Base-by-base conservation (phyloP, 192 early-diverging fungal genomes). In the Coemansia erecta region DNA sequence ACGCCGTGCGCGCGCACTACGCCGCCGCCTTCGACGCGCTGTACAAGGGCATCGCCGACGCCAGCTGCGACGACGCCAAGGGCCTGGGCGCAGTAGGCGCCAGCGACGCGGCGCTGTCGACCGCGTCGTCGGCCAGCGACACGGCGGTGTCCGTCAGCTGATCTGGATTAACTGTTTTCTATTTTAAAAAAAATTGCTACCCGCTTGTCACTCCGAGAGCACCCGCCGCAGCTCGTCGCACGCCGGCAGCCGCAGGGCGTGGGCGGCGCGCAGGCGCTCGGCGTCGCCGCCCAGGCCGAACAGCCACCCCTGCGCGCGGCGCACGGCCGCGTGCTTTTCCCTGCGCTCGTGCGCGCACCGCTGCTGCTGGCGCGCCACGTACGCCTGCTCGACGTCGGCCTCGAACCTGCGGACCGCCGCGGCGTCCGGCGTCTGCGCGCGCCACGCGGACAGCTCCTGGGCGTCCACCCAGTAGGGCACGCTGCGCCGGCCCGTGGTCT, bases 381-480 rank as follows among this genome's bases (percentile, higher is more conserved):
- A 94, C 54, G 85, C 77, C 0, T 60, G 41, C 70, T 94, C 90
- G 39, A 98, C 84, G 1, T 83, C 76, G 11, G 84, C 66, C 64
- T 98, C 94, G 64, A 90, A 85, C 53, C 83, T n/a, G 1, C 64
- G 15, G 73, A 62, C 26, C 92, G 57, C 60, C 85, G 84, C 51
- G 77, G 50, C 21, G 75, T 61, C 58, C 70, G 61, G 45, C 77
- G 52, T 28, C 61, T 70, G 37, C 60, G 68, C 28, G 48, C 35
- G 17, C 14, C 53, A 70, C 24, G 66, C 66, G 18, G 64, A 60
- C 65, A 85, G 83, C 46, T 86, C 81, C 26, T 56, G 47, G 18
- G 53, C 50, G 55, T 94, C 86, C n/a, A 98, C 90, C 73, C 81
- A 98, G 72, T 94, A 98, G 11, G 66, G 74, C 2, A 95, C 85